Percentiles rank a stretch among this genome's conserved stretches.
phyloP scores from a whole-genome alignment of 148 eudicot species.

The Cornus kousa region DNA sequence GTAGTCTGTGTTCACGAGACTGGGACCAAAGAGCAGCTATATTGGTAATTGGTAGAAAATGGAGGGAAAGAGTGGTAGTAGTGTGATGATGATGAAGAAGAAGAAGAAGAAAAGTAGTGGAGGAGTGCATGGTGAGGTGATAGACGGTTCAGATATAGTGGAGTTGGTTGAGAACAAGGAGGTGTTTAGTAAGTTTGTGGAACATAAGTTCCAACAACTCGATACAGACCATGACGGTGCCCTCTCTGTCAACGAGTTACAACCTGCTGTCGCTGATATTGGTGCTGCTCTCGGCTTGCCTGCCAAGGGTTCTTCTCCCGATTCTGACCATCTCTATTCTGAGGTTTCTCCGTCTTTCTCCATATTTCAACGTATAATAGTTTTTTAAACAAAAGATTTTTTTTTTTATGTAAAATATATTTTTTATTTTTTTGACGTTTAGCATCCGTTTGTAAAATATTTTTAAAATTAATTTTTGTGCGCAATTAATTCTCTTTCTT shows the following conservation, averaged over 20 bases:
- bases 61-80: constrained; percentile 15
- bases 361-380: background rate
- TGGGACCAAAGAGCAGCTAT: background rate
- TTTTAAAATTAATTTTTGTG: too few relatives aligned
- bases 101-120: constrained; percentile 1
- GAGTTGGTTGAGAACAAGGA: constrained; percentile 74
- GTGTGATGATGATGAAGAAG: constrained; percentile 1
- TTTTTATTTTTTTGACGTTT: too few relatives aligned
- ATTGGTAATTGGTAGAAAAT: background rate
- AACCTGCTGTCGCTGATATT: constrained; percentile 80
- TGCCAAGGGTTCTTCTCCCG: constrained; percentile 54
- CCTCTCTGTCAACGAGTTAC: constrained; percentile 70
- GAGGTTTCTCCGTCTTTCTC: constrained; percentile 41
- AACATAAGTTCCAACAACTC: constrained; percentile 70
- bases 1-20: background rate
- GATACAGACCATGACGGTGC: constrained; percentile 69
- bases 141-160: constrained; percentile 89
- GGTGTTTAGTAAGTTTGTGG: constrained; percentile 45
- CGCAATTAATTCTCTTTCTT: too few relatives aligned
- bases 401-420: too few relatives aligned
- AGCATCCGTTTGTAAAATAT: too few relatives aligned
- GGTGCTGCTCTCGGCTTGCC: constrained; percentile 93
- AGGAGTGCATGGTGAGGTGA: constrained; percentile 23
- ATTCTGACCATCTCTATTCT: constrained; percentile 80
- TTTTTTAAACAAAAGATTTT: too few relatives aligned